Percentiles rank a stretch among this genome's conserved stretches.
Evolutionary conservation across 805 yeast genomes (phyloP).

Genomic region (Candida sakaeoensis): DNA sequence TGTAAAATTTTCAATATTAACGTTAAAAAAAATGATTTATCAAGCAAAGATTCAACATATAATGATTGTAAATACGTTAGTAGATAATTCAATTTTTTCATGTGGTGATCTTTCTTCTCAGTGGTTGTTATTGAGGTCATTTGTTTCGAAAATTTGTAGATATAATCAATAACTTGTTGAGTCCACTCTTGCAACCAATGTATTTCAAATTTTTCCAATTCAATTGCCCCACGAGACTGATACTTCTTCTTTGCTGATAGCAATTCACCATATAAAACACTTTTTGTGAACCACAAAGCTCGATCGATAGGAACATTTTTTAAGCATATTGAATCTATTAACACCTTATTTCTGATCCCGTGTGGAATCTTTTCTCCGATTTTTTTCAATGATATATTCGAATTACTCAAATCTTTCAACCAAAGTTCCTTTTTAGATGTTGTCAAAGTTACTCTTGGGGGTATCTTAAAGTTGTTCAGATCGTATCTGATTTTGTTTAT

Average conservation of each 20-base stretch:
- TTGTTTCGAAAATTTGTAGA: slow-evolving; percentile 49
- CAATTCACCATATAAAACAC: slow-evolving; percentile 78
- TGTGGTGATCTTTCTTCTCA: slow-evolving; percentile 41
- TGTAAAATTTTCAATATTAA: slow-evolving; percentile 58
- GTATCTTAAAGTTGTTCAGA: slow-evolving; percentile 59
- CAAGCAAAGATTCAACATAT: slow-evolving; percentile 65
- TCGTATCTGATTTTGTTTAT: slow-evolving; percentile 34
- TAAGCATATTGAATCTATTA: slow-evolving; percentile 68
- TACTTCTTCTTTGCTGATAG: slow-evolving; percentile 28
- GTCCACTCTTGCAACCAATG: slow-evolving; percentile 90
- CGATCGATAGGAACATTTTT: slow-evolving; percentile 72
- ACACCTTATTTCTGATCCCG: slow-evolving; percentile 70
- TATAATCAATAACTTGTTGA: slow-evolving; percentile 64
- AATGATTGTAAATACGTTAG: slow-evolving; percentile 59
- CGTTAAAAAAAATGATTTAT: slow-evolving; percentile 54
- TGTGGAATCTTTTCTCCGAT: slow-evolving; percentile 84
- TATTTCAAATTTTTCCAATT: slow-evolving; percentile 35
- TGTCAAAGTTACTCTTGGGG: slow-evolving; percentile 86
- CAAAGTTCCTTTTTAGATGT: slow-evolving; percentile 83
- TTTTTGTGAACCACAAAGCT: slow-evolving; percentile 87
- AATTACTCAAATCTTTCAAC: slow-evolving; percentile 75
- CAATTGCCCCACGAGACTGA: slow-evolving; percentile 14
- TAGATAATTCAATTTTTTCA: slow-evolving; percentile 53
- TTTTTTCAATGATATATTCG: slow-evolving; percentile 58
- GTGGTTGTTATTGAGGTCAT: slow-evolving; percentile 19